Evolutionary conservation across 2,329 filamentous ascomycete species (phyloP), one percentile per base, ranked within the genome.

Genomic region (Geosmithia flava): DNA sequence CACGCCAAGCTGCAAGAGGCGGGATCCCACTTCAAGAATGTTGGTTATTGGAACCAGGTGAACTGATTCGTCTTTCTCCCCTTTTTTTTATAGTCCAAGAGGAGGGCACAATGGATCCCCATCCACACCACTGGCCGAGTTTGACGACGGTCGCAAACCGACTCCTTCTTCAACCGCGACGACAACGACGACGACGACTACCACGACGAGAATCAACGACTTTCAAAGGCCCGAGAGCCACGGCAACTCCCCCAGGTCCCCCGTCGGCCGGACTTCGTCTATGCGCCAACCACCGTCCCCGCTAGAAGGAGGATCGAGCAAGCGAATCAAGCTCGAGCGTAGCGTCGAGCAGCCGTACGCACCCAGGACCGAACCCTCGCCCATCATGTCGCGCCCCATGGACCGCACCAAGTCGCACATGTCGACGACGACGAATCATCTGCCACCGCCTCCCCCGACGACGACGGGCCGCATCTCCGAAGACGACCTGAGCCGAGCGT

Each of bases 101-200:
- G 76, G 76, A 42, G 76, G 75, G 10, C 74, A 78, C 54, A 79
- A 76, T 52, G 71, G 70, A 2, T 78, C 75, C 3, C 75, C 76
- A 1, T 70, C 72, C 3, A 68, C 74, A 19, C 70, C 74, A 3
- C 66, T 72, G 3, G 67, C 70, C 54, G 73, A 79, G 53, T 63
- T 70, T 30, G 74, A 76, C 39, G 67, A 70, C 17, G 47, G 64
- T 11, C 64, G 68, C 43, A 67, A 68, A 41, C 49, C 65, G 27
- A 54, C 55, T 16, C 57, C 59, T 29, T 54, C 61, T n/a, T n/a
- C n/a, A n/a, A n/a, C n/a, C n/a, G n/a, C n/a, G n/a, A n/a, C n/a
- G n/a, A n/a, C n/a, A n/a, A n/a, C n/a, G n/a, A n/a, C n/a, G n/a
- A n/a, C n/a, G n/a, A n/a, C n/a, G n/a, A n/a, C n/a, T n/a, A n/a